A percentile compares a stretch with the other conserved stretches of the same genome.
These are phyloP conservation scores for Stachybotrys echinatus DNA, from an alignment of 2,329 filamentous ascomycete genomes.

Conservation along the genomic window DNA sequence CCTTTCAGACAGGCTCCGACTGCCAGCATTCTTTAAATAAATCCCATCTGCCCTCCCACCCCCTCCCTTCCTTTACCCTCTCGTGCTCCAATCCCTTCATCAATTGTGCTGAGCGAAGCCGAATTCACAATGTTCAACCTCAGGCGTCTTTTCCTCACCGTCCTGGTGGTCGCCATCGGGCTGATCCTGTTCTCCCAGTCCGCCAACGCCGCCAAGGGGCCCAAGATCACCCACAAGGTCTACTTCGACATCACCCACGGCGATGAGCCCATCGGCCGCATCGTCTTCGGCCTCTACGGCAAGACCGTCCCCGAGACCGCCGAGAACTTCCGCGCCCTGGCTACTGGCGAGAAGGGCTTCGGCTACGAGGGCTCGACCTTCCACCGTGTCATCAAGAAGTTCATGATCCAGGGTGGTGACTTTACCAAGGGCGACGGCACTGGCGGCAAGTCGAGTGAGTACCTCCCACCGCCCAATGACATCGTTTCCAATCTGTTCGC, in stretches of 20 bases:
- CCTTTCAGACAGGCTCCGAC: too few relatives aligned
- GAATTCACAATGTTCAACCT: conserved; percentile 64
- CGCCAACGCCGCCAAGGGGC: conserved; percentile 73
- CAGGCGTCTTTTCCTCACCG: conserved; percentile 64
- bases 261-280: conserved; percentile 66
- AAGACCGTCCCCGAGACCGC: conserved; percentile 76
- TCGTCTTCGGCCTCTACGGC: conserved; percentile 81
- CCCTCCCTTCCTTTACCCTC: conserved; percentile 1
- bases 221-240: conserved; percentile 94
- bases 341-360: conserved; percentile 81
- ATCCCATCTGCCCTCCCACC: neutral
- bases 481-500: too few relatives aligned
- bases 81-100: neutral
- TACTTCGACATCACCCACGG: conserved; percentile 81
- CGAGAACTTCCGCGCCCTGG: conserved; percentile 73
- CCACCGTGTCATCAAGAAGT: conserved; percentile 86
- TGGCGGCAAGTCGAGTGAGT: conserved; percentile 78
- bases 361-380: conserved; percentile 78
- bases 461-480: too few relatives aligned
- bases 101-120: neutral
- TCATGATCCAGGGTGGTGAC: conserved; percentile 91
- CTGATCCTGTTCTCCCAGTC: conserved; percentile 73
- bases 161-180: conserved; percentile 70
- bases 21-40: too few relatives aligned
- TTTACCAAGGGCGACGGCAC: conserved; percentile 80